phyloP scores from a whole-genome alignment of 805 yeast species.

The Teunomyces funiuensis region DNA sequence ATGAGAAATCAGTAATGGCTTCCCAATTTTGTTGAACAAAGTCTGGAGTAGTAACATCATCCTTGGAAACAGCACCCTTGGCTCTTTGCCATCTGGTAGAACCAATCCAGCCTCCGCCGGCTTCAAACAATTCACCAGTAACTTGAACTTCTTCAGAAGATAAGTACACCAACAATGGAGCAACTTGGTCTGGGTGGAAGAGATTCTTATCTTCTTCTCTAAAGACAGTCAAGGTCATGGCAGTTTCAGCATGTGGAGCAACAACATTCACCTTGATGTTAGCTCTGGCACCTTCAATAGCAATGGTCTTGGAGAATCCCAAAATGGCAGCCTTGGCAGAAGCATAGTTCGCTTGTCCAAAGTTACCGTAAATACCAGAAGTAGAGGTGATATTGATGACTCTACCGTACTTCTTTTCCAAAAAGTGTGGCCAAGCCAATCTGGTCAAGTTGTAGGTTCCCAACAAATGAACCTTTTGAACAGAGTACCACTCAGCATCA shows the following conservation, averaged over 20 bases:
- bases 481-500: conserved; percentile 79
- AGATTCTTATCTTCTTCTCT: conserved; percentile 76
- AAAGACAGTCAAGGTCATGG: conserved; percentile 91
- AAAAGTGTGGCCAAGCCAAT: conserved; percentile 90
- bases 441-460: conserved; percentile 82
- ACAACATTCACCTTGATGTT: conserved; percentile 76
- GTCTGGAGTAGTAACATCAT: conserved; percentile 60
- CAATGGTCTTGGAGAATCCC: conserved; percentile 82
- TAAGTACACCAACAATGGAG: conserved; percentile 81
- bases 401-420: conserved; percentile 74
- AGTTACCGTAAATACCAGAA: conserved; percentile 95
- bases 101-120: conserved; percentile 97
- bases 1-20: conserved; percentile 61
- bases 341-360: conserved; percentile 95
- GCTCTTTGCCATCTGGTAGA: conserved; percentile 94
- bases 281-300: conserved; percentile 83
- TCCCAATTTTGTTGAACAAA: conserved; percentile 66
- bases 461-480: conserved; percentile 74
- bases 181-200: conserved; percentile 84
- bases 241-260: conserved; percentile 98
- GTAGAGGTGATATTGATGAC: conserved; percentile 91
- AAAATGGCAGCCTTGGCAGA: conserved; percentile 89
- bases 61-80: conserved; percentile 71
- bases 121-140: conserved; percentile 83
- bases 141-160: conserved; percentile 71